phyloP scores from a whole-genome alignment of 1,139 yeast species.

The Schizosaccharomyces versatilis region DNA sequence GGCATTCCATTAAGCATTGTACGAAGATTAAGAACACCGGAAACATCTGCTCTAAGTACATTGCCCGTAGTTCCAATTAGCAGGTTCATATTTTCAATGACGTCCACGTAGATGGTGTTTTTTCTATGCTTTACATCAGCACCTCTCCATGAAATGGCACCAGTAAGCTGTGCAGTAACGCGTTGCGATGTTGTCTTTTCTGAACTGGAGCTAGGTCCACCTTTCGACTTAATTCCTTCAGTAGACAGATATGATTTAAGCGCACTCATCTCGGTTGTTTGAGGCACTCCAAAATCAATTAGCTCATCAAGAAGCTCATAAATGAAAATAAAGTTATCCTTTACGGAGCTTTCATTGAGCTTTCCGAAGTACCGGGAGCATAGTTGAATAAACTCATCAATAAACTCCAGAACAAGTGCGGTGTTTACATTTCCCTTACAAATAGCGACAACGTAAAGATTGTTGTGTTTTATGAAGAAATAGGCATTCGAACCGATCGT shows the following conservation, averaged over 20 bases:
- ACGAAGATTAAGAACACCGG: slow-evolving; percentile 53
- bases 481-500: slow-evolving; percentile 87
- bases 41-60: slow-evolving; percentile 48
- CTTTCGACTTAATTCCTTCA: slow-evolving; percentile 16
- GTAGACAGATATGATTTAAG: slow-evolving; percentile 24
- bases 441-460: slow-evolving; percentile 66
- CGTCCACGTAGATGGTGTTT: slow-evolving; percentile 60
- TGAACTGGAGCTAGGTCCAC: slow-evolving; percentile 13
- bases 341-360: slow-evolving; percentile 27
- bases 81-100: slow-evolving; percentile 52
- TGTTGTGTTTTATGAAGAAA: slow-evolving; percentile 48
- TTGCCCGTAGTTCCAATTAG: slow-evolving; percentile 31
- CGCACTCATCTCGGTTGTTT: slow-evolving; percentile 36
- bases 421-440: slow-evolving; percentile 78
- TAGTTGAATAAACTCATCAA: slow-evolving; percentile 35
- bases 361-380: slow-evolving; percentile 21
- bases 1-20: slow-evolving; percentile 64
- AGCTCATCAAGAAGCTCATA: slow-evolving; percentile 63
- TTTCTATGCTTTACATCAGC: slow-evolving; percentile 55
- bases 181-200: slow-evolving; percentile 13
- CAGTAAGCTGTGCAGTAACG: slow-evolving; percentile 23
- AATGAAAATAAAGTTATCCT: slow-evolving; percentile 41
- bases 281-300: slow-evolving; percentile 66
- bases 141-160: slow-evolving; percentile 46
- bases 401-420: slow-evolving; percentile 53